A percentile compares a stretch with the other conserved stretches of the same genome.
phyloP scores from a whole-genome alignment of 805 yeast genomes.

The Candida wancherniae region DNA sequence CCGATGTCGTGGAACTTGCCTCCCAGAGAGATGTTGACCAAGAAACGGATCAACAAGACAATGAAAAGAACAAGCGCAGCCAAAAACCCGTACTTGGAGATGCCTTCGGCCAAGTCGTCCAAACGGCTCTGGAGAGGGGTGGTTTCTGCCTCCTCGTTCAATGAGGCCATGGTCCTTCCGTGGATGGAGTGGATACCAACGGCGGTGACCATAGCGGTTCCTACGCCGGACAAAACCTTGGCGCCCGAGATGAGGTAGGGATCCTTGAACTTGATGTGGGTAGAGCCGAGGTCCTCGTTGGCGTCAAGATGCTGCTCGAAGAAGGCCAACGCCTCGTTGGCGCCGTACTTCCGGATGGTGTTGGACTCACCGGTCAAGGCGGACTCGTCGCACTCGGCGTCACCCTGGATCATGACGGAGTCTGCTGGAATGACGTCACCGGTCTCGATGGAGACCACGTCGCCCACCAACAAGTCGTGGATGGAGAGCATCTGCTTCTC shows the following conservation, averaged over 20 bases:
- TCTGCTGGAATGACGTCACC: slow-evolving; percentile 96
- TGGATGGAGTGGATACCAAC: slow-evolving; percentile 87
- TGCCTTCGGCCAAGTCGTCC: slow-evolving; percentile 81
- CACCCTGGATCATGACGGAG: slow-evolving; percentile 67
- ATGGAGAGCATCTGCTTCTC: slow-evolving; percentile 64
- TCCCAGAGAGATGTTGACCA: slow-evolving; percentile 53
- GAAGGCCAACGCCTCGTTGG: slow-evolving; percentile 35
- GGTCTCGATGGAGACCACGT: slow-evolving; percentile 73
- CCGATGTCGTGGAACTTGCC: slow-evolving; percentile 41
- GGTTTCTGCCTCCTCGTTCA: slow-evolving; percentile 68
- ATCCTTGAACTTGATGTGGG: slow-evolving; percentile 49
- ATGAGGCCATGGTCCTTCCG: slow-evolving; percentile 84
- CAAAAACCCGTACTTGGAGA: slow-evolving; percentile 87
- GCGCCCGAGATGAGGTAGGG: slow-evolving; percentile 90
- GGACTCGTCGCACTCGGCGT: slow-evolving; percentile 85
- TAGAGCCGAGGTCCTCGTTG: slow-evolving; percentile 38
- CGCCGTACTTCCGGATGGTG: slow-evolving; percentile 66
- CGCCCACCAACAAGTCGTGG: slow-evolving; percentile 81
- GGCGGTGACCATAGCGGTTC: slow-evolving; percentile 80
- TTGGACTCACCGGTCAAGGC: slow-evolving; percentile 92
- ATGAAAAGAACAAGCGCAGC: slow-evolving; percentile 81
- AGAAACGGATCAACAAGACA: slow-evolving; percentile 72
- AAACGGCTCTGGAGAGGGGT: slow-evolving; percentile 89
- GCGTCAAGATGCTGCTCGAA: slow-evolving; percentile 25
- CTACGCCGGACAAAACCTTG: slow-evolving; percentile 80